Base-by-base conservation (phyloP, 208 protist species). In the Trypanosoma brucei region DNA sequence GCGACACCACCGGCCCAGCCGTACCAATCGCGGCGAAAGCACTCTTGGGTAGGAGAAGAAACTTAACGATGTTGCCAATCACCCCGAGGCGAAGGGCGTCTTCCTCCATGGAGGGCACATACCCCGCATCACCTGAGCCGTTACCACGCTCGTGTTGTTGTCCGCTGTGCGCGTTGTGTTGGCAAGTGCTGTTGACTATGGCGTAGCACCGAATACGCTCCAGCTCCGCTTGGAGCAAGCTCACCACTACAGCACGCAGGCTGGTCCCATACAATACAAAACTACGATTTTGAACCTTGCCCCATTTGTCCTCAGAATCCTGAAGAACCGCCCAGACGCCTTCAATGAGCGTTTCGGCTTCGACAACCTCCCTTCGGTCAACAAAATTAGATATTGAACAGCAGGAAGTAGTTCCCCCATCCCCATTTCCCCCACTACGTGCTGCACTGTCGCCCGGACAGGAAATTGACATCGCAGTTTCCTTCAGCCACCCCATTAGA, bases 21-120 rank as follows among this genome's bases (percentile, higher is more conserved):
- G 54, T 35, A 4, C 2, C 56, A 22, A 59, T 66, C 11, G 49
- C 46, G 48, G 72, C 83, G 58, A 91, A 77, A 36, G 91, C 73
- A 72, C 87, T 91, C 31, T 72, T 87, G 6, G 83, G 87, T 42
- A 87, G 70, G 40, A 94, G 65, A 34, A 94, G 79, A 39, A 94
- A 84, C 52, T 86, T 86, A 37, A 91, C 68, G 62, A 94, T 84
- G 70, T 94, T 91, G n/a, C 70, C 33, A 46, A 76, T 76, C 44
- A 91, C 78, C 38, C 66, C 55, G 42, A 91, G 60, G 14, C 84
- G 84, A 50, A 90, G 69, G 42, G 71, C 69, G 59, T 91, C 87
- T 67, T 94, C 87, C 38, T 86, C 80, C 1, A 54, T 62, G 0
- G 80, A 86, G 22, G 82, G 79, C 8, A 80, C 51, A 66, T 89